Evolutionary conservation across 1,284 basidiomycete species (phyloP).

Genomic region (Cryptococcus sp.): DNA sequence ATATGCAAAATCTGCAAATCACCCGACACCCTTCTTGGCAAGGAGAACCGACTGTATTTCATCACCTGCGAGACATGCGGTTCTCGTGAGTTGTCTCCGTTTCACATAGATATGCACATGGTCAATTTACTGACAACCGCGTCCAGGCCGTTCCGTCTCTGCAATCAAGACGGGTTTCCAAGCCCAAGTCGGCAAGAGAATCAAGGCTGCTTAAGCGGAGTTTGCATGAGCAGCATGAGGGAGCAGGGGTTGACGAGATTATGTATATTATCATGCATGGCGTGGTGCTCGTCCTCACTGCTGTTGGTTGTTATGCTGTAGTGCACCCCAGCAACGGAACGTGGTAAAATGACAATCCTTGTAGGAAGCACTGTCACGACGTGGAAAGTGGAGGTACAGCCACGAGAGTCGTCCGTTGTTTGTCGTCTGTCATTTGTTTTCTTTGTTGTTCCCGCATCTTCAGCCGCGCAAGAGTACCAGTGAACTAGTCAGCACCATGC

Average conservation of each 20-base stretch:
- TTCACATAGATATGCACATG: neutral
- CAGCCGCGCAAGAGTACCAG: neutral
- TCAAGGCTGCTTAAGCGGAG: constrained; percentile 30
- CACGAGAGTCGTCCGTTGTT: too few species aligned
- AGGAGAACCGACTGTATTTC: constrained; percentile 99
- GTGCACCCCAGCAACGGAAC: neutral
- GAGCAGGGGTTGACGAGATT: neutral
- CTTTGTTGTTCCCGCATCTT: neutral
- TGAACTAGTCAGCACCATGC: neutral
- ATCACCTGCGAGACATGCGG: constrained; percentile 96
- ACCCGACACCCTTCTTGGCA: constrained; percentile 90
- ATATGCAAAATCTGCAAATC: constrained; percentile 99
- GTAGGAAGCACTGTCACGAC: too few species aligned
- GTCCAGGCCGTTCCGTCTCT: constrained; percentile 74
- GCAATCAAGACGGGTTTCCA: constrained; percentile 99
- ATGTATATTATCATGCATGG: constrained; percentile 8
- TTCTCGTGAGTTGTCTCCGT: constrained; percentile 59
- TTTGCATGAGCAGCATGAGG: neutral
- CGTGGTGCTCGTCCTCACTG: neutral
- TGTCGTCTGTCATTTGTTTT: neutral
- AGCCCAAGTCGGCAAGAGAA: constrained; percentile 80
- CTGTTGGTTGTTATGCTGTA: neutral
- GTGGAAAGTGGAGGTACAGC: too few species aligned
- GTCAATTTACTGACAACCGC: neutral
- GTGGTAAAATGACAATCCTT: neutral